These are phyloP conservation scores for Lizonia empirigonia DNA, from an alignment of 2,329 filamentous ascomycete species.

Conservation along the genomic window DNA sequence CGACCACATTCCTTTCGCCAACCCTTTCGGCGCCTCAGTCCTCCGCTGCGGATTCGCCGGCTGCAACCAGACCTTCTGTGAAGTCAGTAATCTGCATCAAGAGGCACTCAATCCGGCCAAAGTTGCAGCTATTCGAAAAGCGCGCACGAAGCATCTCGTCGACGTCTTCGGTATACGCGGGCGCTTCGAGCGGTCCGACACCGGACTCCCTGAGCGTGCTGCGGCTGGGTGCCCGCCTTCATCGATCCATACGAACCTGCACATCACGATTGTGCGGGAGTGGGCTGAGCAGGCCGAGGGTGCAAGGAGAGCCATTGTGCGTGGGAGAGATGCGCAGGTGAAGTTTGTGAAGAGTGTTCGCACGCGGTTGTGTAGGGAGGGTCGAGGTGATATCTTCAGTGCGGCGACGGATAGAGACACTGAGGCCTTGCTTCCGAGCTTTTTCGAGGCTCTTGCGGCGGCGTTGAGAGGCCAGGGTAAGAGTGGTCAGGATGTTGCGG, in stretches of 20 bases:
- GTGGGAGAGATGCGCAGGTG: slow-evolving; percentile 6
- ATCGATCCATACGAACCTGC: slow-evolving; percentile 35
- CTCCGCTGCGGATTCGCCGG: slow-evolving; percentile 30
- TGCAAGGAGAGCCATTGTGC: slow-evolving; percentile 11
- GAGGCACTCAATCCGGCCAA: background rate
- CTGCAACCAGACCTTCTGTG: slow-evolving; percentile 24
- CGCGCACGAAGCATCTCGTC: slow-evolving; percentile 31
- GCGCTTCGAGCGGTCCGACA: slow-evolving; percentile 27
- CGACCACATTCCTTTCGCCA: slow-evolving; percentile 30
- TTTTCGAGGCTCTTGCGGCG: slow-evolving; percentile 28
- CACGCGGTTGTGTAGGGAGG: slow-evolving; percentile 23
- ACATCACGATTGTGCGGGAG: slow-evolving; percentile 33
- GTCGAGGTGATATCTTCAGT: slow-evolving; percentile 34
- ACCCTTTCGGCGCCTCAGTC: slow-evolving; percentile 37
- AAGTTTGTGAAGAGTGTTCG: slow-evolving; percentile 27
- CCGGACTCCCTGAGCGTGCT: slow-evolving; percentile 37
- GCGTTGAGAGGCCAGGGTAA: slow-evolving; percentile 26
- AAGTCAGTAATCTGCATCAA: background rate
- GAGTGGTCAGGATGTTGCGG: slow-evolving; percentile 18
- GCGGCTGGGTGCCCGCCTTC: slow-evolving; percentile 24
- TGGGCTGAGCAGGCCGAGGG: slow-evolving; percentile 24
- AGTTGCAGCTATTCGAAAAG: slow-evolving; percentile 22
- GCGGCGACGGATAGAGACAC: slow-evolving; percentile 18
- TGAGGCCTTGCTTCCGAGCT: slow-evolving; percentile 31
- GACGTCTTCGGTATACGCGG: slow-evolving; percentile 25